phyloP scores from a whole-genome alignment of 257 asterid genomes.

The Marsdenia floribunda region DNA sequence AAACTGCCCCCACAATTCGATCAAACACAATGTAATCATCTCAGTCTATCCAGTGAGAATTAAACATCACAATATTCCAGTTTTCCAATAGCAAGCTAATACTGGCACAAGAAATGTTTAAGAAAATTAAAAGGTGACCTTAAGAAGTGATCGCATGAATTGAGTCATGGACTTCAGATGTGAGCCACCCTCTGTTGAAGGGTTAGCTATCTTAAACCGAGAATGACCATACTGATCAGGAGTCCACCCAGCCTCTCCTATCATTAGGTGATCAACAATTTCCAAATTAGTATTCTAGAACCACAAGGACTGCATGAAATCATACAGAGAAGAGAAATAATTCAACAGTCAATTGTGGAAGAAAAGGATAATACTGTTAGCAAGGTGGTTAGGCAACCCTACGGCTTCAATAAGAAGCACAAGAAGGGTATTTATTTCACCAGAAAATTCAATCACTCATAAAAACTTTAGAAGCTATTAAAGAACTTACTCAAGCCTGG shows the following conservation, averaged over 20 bases:
- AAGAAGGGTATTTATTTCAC: background rate
- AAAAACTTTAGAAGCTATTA: slow-evolving; percentile 11
- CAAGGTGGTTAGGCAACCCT: background rate
- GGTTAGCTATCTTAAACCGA: slow-evolving; percentile 55
- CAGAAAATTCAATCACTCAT: background rate
- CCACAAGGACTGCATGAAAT: slow-evolving; percentile 1
- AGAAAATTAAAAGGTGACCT: slow-evolving; percentile 38
- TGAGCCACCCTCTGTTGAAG: slow-evolving; percentile 55
- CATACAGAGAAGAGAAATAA: background rate
- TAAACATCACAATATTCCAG: background rate
- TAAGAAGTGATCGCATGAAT: slow-evolving; percentile 87
- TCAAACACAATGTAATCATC: too few species aligned
- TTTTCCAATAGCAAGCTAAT: background rate
- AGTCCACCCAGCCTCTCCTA: slow-evolving; percentile 98
- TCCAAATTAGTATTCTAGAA: slow-evolving; percentile 20
- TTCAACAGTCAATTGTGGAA: background rate
- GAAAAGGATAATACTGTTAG: background rate
- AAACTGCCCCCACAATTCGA: too few species aligned
- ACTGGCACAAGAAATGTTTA: background rate
- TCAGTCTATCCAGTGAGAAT: background rate
- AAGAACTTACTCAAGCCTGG: slow-evolving; percentile 88
- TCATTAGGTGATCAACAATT: slow-evolving; percentile 26
- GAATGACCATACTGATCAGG: slow-evolving; percentile 95
- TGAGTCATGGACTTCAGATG: slow-evolving; percentile 76
- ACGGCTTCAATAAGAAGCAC: background rate